phyloP scores from a whole-genome alignment of 2,329 filamentous ascomycete genomes.

The Hymenotorrendiella dingleyae region DNA sequence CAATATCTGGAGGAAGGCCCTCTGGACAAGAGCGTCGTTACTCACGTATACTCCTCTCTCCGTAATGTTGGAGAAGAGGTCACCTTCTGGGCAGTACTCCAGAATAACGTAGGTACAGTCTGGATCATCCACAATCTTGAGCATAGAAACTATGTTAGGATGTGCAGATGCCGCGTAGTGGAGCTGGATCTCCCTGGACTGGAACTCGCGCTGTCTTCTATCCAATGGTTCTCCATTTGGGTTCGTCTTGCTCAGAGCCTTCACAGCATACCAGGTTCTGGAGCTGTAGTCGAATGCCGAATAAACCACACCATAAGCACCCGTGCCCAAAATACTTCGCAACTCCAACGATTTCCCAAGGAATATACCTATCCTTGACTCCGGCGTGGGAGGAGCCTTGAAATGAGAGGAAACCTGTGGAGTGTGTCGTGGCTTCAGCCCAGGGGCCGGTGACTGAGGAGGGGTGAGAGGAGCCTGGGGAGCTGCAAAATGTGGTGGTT shows the following conservation, averaged over 20 bases:
- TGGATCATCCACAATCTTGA: constrained; percentile 84
- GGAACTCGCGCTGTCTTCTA: constrained; percentile 79
- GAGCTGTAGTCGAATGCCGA: constrained; percentile 71
- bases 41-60: constrained; percentile 89
- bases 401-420: constrained; percentile 1
- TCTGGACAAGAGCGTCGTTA: constrained; percentile 82
- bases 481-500: constrained; percentile 7
- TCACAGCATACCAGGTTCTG: constrained; percentile 80
- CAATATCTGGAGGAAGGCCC: constrained; percentile 89
- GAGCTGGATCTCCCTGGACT: constrained; percentile 85
- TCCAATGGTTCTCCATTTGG: constrained; percentile 66
- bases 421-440: constrained; percentile 2
- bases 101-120: constrained; percentile 96
- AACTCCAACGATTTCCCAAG: constrained; percentile 67
- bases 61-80: constrained; percentile 96
- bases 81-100: constrained; percentile 95
- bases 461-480: constrained; percentile 5
- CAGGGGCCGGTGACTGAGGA: constrained; percentile 5
- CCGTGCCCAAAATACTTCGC: constrained; percentile 79
- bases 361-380: constrained; percentile 80
- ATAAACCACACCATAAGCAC: constrained; percentile 96
- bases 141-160: constrained; percentile 86
- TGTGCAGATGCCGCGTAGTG: constrained; percentile 87
- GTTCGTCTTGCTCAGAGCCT: constrained; percentile 91
- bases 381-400: constrained; percentile 46